Conservation (phyloP, 176 grass and related monocot genomes). For the Zoysia pacifica region DNA sequence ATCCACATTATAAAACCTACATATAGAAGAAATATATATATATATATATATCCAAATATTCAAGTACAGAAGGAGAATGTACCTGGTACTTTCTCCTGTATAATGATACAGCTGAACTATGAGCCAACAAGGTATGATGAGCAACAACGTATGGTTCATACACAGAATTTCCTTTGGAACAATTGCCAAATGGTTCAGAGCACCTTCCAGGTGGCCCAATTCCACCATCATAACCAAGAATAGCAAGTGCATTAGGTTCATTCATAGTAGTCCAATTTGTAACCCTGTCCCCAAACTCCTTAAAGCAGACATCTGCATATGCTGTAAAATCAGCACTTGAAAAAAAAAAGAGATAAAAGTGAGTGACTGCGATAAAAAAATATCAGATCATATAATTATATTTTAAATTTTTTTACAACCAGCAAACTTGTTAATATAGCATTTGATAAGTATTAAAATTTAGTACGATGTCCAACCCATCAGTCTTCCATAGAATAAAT, state of each 20-base stretch:
- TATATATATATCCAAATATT: neutral
- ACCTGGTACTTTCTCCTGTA: conserved; percentile 57
- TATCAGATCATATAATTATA: neutral
- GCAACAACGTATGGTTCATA: conserved; percentile 46
- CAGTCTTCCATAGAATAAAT: conserved; percentile 7
- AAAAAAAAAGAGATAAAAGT: neutral
- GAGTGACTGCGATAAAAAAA: neutral
- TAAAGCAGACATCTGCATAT: conserved; percentile 56
- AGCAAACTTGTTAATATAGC: neutral
- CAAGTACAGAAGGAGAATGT: neutral
- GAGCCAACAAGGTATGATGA: conserved; percentile 49
- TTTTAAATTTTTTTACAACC: neutral
- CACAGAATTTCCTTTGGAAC: conserved; percentile 43
- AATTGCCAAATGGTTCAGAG: conserved; percentile 54
- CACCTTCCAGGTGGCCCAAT: conserved; percentile 41
- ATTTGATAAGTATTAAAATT: neutral
- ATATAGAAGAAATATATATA: neutral
- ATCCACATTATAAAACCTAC: neutral
- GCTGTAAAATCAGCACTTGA: conserved; percentile 58
- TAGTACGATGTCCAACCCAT: neutral
- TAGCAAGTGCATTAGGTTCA: conserved; percentile 39
- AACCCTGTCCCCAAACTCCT: conserved; percentile 55
- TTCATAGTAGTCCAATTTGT: conserved; percentile 46
- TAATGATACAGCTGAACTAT: conserved; percentile 47
- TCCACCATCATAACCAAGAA: conserved; percentile 37